phyloP scores from a whole-genome alignment of 495 filamentous ascomycete genomes.

The Aspergillus haitiensis region DNA sequence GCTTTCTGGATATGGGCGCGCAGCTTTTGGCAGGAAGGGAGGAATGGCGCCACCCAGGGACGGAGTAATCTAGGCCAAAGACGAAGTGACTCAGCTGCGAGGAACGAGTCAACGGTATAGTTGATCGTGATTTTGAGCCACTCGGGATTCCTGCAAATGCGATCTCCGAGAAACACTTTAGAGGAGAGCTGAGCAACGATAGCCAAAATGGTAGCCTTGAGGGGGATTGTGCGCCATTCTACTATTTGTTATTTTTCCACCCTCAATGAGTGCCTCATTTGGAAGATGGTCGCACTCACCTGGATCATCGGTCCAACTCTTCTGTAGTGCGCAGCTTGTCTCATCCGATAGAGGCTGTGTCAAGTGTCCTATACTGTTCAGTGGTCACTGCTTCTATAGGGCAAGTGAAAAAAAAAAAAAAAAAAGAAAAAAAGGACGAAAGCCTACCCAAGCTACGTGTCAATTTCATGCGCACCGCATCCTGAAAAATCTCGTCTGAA shows the following conservation, averaged over 20 bases:
- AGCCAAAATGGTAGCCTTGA: constrained; percentile 11
- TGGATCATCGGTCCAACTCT: constrained; percentile 18
- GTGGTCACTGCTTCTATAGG: not conserved
- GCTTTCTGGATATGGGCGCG: constrained; percentile 1
- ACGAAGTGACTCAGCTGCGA: constrained; percentile 19
- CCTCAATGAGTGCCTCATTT: not conserved
- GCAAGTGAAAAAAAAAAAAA: not conserved
- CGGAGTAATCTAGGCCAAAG: constrained; percentile 26
- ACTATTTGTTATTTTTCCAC: not conserved
- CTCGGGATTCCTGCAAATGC: constrained; percentile 48
- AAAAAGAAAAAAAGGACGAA: not conserved
- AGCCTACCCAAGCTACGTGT: constrained; percentile 22
- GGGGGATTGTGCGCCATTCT: constrained; percentile 10
- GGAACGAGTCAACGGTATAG: constrained; percentile 50
- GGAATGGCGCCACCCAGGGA: constrained; percentile 20
- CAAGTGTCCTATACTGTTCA: constrained; percentile 7
- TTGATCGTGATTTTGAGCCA: constrained; percentile 51
- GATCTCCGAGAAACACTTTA: constrained; percentile 50
- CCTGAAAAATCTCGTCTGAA: constrained; percentile 14
- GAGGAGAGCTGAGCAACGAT: constrained; percentile 54
- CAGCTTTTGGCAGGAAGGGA: constrained; percentile 8
- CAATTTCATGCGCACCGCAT: constrained; percentile 24
- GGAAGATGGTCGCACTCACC: constrained; percentile 1
- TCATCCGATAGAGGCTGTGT: constrained; percentile 25
- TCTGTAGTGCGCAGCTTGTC: constrained; percentile 8